Conservation (phyloP, 345 rosid species). For the Populus alba region DNA sequence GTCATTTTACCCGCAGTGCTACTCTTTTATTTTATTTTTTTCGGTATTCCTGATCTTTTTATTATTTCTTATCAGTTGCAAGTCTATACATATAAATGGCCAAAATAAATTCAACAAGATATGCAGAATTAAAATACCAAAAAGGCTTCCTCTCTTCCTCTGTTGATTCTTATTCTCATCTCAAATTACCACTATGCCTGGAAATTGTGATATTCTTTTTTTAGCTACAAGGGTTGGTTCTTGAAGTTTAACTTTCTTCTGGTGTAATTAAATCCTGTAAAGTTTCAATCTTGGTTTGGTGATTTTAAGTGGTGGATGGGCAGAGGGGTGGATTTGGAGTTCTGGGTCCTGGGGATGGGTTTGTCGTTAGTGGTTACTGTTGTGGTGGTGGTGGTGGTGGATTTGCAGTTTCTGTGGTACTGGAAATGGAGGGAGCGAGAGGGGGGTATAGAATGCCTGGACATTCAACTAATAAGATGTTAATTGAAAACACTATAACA, state of each 20-base stretch:
- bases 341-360: slow-evolving; percentile 47
- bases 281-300: slow-evolving; percentile 18
- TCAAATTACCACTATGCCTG: slow-evolving; percentile 40
- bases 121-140: no score
- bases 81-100: no score
- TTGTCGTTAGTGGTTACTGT: slow-evolving; percentile 18
- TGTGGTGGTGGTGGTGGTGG: slow-evolving; percentile 6
- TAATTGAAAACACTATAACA: no score
- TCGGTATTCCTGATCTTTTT: no score
- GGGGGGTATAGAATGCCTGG: no score
- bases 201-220: slow-evolving; percentile 63
- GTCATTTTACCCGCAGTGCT: no score
- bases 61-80: no score
- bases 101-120: no score
- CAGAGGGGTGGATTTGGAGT: slow-evolving; percentile 45
- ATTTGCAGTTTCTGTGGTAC: slow-evolving; percentile 9
- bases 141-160: no score
- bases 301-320: slow-evolving; percentile 37
- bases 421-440: slow-evolving; percentile 16
- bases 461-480: no score
- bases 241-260: slow-evolving; percentile 49
- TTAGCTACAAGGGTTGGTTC: slow-evolving; percentile 54
- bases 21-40: no score
- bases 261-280: slow-evolving; percentile 19
- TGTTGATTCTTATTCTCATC: no score